Base-by-base conservation (phyloP, 352 stramenopile species). In the Phytopythium delawarense region DNA sequence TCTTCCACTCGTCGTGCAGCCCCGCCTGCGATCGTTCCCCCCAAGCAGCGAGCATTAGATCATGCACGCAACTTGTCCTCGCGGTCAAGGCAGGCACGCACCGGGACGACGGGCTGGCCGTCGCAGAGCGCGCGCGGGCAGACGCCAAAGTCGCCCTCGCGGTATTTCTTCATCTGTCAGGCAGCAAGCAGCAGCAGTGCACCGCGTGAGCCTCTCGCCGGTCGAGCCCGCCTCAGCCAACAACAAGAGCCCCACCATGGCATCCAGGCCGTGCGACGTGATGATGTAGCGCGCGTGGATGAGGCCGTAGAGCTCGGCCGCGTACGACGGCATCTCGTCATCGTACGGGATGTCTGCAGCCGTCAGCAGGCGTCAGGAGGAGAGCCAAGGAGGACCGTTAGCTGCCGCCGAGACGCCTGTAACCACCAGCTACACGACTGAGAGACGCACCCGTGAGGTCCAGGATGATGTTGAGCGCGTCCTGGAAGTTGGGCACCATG, bases 391-490 rank as follows among this genome's bases (percentile, higher is more conserved):
- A 1, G 5, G 5, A 0, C 28, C 28, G 28, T 32, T 32, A 32
- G 28, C 28, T 32, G 28, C 28, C 28, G 28, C 28, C 28, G 4
- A 45, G 46, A 44, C 50, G 35, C 44, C 12, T 7, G 12, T 2
- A 40, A 40, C 35, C 35, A 15, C 6, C 5, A 40, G 12, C 28
- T 4, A 32, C 2, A 32, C 5, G 5, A 16, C 35, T 16, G 12
- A 15, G 7, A 28, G 32, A 39, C 71, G 44, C 61, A 89, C 84
- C 85, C 61, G 85, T 95, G 69, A 96, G 73, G 63, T 97, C 90
- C 39, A 97, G 76, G 64, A 97, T 97, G 57, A 97, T 96, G 75
- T 97, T 96, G 62, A 97, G 78, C 51, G 87, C 91, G 49, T 96
- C 87, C 66, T 92, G 86, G 71, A 92, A 97, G 70, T 97, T 93